Evolutionary conservation across 2,329 filamentous ascomycete genomes (phyloP).

Genomic region (Pyrenochaeta sp.): DNA sequence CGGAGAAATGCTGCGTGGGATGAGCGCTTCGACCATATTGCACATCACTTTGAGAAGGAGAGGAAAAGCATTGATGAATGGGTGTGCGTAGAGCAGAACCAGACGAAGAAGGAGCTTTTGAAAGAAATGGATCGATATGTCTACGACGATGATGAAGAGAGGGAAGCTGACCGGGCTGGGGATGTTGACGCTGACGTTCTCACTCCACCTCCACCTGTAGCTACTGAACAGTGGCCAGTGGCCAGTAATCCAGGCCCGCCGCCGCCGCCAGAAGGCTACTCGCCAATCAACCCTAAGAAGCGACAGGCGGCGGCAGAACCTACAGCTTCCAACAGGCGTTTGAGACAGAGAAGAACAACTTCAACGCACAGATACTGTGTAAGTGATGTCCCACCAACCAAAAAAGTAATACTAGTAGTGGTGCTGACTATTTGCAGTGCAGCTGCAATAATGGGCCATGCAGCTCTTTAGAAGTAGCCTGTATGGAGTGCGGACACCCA

Average conservation of each 20-base stretch:
- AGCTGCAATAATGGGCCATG: constrained; percentile 2
- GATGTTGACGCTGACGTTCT: constrained; percentile 7
- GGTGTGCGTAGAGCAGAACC: constrained; percentile 54
- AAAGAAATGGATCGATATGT: constrained; percentile 30
- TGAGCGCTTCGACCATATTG: constrained; percentile 77
- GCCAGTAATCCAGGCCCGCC: not conserved
- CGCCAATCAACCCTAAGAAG: not conserved
- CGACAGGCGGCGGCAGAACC: not conserved
- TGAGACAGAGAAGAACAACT: not conserved
- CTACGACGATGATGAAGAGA: constrained; percentile 25
- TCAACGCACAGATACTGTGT: constrained; percentile 12
- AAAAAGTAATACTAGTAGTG: not conserved
- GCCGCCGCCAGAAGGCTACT: not conserved
- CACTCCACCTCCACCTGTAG: not conserved
- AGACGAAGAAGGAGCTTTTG: constrained; percentile 40
- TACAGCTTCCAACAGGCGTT: not conserved
- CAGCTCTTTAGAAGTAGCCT: constrained; percentile 3
- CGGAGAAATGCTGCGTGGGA: constrained; percentile 66
- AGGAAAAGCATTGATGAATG: constrained; percentile 65
- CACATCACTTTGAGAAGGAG: constrained; percentile 71
- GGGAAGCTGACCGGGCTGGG: constrained; percentile 3
- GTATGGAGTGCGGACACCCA: constrained; percentile 13
- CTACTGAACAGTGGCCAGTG: not conserved
- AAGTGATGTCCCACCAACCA: not conserved
- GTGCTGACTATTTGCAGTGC: constrained; percentile 14